Evolutionary conservation across 257 asterid species (phyloP).

Genomic region (Solanum piurae): DNA sequence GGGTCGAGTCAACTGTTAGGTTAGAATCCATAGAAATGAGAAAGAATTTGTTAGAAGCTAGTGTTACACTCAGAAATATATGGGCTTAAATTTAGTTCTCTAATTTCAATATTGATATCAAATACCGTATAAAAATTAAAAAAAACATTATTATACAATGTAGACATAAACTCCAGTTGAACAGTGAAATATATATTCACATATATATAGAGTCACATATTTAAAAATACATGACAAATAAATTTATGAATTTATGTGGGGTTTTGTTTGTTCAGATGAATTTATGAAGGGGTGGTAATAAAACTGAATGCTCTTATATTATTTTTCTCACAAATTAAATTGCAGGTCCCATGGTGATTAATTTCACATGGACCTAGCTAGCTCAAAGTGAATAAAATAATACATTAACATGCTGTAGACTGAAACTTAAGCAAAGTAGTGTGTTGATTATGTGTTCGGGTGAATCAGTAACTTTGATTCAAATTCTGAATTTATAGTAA

Average conservation of each 20-base stretch:
- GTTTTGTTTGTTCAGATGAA: neutral
- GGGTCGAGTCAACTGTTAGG: neutral
- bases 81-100: too few relatives aligned
- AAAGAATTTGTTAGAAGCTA: too few relatives aligned
- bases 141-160: neutral
- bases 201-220: neutral
- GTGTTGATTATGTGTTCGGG: too few relatives aligned
- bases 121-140: too few relatives aligned
- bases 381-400: neutral
- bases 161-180: neutral
- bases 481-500: too few relatives aligned
- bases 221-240: neutral
- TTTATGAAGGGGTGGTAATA: neutral
- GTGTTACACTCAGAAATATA: too few relatives aligned
- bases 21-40: accelerated
- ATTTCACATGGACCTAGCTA: neutral
- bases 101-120: too few relatives aligned
- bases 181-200: neutral
- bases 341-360: neutral
- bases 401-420: neutral
- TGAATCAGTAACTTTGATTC: too few relatives aligned
- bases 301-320: neutral
- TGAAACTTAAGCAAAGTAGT: neutral
- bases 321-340: neutral
- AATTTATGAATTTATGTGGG: neutral